Percentiles rank a stretch among this genome's conserved stretches.
Evolutionary conservation across 176 grass and related monocot species (phyloP).

Genomic region (Rhynchospora pubera): DNA sequence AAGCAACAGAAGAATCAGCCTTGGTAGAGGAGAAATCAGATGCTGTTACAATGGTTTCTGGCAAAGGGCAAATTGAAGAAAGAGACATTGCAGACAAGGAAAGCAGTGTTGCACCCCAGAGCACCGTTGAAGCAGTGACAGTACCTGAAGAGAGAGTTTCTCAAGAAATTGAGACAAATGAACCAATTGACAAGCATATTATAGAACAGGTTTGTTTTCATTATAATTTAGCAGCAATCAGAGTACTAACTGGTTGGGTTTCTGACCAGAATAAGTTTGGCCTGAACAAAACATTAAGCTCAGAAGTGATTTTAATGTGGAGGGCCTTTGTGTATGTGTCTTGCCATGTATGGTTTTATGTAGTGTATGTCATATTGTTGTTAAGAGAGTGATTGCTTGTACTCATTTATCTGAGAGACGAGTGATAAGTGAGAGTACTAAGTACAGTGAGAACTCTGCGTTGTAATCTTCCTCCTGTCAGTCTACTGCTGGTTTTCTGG

Average conservation of each 20-base stretch:
- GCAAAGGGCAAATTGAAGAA: conserved; percentile 17
- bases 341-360: too few relatives aligned
- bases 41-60: background rate
- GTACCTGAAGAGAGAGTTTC: background rate
- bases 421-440: too few relatives aligned
- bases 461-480: too few relatives aligned
- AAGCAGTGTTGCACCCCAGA: background rate
- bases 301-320: background rate
- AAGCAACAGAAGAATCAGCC: background rate
- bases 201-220: background rate
- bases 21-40: background rate
- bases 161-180: conserved; percentile 4
- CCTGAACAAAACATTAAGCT: background rate
- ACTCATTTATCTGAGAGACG: too few relatives aligned
- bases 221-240: background rate
- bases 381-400: too few relatives aligned
- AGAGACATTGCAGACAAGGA: background rate
- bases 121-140: background rate
- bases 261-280: background rate
- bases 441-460: too few relatives aligned
- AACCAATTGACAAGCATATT: conserved; percentile 21
- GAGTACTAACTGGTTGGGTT: background rate
- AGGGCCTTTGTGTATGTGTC: background rate
- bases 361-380: too few relatives aligned
- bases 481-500: too few relatives aligned